A percentile compares a stretch with the other conserved stretches of the same genome.
Conservation (phyloP, 352 stramenopile species). For the Halophytophthora batemanensis region DNA sequence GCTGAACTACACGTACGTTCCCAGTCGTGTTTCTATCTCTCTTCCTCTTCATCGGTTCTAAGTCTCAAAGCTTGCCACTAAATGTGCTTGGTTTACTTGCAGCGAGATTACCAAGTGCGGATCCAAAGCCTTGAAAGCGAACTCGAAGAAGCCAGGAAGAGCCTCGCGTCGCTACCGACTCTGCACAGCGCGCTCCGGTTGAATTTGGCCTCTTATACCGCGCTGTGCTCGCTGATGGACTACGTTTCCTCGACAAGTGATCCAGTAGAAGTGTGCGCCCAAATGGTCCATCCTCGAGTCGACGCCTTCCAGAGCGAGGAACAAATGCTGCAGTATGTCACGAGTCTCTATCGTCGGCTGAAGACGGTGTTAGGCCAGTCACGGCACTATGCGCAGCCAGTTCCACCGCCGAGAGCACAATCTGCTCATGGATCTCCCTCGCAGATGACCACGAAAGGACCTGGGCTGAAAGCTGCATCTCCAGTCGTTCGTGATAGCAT, state of each 20-base stretch:
- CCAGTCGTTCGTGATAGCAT: neutral
- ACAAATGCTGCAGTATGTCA: conserved; percentile 30
- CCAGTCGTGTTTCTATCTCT: neutral
- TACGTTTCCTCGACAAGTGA: neutral
- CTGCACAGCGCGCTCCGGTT: conserved; percentile 1
- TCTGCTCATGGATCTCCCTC: neutral
- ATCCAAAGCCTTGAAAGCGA: conserved; percentile 35
- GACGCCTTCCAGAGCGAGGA: conserved; percentile 28
- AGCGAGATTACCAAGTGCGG: conserved; percentile 38
- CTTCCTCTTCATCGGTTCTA: too few species aligned
- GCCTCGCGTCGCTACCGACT: neutral
- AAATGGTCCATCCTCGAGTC: conserved; percentile 18
- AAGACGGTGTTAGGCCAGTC: conserved; percentile 14
- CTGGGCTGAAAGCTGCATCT: neutral
- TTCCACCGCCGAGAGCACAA: neutral
- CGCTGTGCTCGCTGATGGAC: conserved; percentile 50
- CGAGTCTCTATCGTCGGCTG: conserved; percentile 30
- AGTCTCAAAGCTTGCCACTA: neutral
- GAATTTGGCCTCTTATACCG: conserved; percentile 35
- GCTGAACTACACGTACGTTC: conserved; percentile 37
- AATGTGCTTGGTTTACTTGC: conserved; percentile 1
- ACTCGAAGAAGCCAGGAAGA: conserved; percentile 17
- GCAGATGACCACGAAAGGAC: too few species aligned
- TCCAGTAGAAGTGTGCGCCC: neutral
- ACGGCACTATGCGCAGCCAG: neutral